Evolutionary conservation across 1,284 basidiomycete genomes (phyloP).

Genomic region (Cutaneotrichosporon sp.): DNA sequence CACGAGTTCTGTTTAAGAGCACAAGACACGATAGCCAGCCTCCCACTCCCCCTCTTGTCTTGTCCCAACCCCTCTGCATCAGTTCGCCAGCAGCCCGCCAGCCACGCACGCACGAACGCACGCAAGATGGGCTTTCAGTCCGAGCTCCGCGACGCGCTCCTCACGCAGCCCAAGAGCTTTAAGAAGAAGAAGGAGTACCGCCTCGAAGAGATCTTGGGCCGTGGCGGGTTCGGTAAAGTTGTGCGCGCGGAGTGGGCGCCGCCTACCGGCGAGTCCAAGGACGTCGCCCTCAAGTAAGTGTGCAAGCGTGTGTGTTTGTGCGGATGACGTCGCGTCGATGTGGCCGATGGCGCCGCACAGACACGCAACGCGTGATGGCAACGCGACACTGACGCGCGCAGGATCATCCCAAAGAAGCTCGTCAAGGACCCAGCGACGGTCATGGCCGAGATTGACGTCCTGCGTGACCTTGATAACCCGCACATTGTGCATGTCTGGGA

Average conservation of each 20-base stretch:
- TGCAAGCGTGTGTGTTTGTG: background rate
- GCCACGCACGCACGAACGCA: background rate
- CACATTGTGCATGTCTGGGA: slow-evolving; percentile 66
- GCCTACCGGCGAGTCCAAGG: slow-evolving; percentile 52
- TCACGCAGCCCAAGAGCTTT: slow-evolving; percentile 76
- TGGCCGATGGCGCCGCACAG: background rate
- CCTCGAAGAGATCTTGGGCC: slow-evolving; percentile 56
- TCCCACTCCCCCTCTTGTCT: too few species aligned
- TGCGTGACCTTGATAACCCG: slow-evolving; percentile 77
- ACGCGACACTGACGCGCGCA: slow-evolving; percentile 45
- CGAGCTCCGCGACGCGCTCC: slow-evolving; percentile 49
- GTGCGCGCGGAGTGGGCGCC: slow-evolving; percentile 58
- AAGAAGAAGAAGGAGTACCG: slow-evolving; percentile 65
- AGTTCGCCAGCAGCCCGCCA: too few species aligned
- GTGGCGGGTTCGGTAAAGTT: slow-evolving; percentile 81
- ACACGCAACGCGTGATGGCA: background rate
- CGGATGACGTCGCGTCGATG: background rate
- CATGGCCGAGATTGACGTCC: slow-evolving; percentile 83
- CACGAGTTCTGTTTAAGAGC: too few species aligned
- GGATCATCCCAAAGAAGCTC: slow-evolving; percentile 85
- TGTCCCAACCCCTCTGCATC: too few species aligned
- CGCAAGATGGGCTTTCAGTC: slow-evolving; percentile 31
- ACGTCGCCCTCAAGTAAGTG: slow-evolving; percentile 63
- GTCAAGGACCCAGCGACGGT: slow-evolving; percentile 83
- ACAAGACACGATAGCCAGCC: too few species aligned